phyloP scores from a whole-genome alignment of 2,329 filamentous ascomycete species.

The Cytospora paraplurivora region DNA sequence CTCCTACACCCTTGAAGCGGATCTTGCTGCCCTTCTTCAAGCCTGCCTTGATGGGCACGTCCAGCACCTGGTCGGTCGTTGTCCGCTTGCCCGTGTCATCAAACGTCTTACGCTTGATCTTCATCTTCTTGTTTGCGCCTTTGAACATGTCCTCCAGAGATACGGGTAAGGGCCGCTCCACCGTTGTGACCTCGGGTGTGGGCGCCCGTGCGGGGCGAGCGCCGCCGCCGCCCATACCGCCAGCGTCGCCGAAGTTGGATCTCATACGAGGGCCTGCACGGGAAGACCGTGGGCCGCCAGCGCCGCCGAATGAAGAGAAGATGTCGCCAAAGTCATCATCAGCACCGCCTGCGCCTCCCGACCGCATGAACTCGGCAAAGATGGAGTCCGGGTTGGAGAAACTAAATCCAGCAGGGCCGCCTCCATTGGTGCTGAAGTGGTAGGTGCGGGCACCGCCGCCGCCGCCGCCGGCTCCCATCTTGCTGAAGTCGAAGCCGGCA shows the following conservation, averaged over 20 bases:
- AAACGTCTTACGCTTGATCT: slow-evolving; percentile 95
- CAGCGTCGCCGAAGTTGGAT: slow-evolving; percentile 42
- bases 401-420: slow-evolving; percentile 67
- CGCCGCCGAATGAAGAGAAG: slow-evolving; percentile 53
- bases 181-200: slow-evolving; percentile 85
- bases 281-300: slow-evolving; percentile 40
- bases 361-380: slow-evolving; percentile 80
- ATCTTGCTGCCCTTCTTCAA: slow-evolving; percentile 98
- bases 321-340: slow-evolving; percentile 56
- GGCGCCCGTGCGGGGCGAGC: slow-evolving; percentile 45
- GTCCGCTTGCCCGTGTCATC: slow-evolving; percentile 83
- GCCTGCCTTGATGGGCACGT: slow-evolving; percentile 93
- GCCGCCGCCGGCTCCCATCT: slow-evolving; percentile 44
- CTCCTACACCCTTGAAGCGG: slow-evolving; percentile 96
- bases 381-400: slow-evolving; percentile 85
- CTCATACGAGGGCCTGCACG: slow-evolving; percentile 43
- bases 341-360: slow-evolving; percentile 47
- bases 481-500: slow-evolving; percentile 53
- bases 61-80: slow-evolving; percentile 84
- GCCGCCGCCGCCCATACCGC: slow-evolving; percentile 17
- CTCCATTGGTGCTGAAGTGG: slow-evolving; percentile 63
- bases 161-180: slow-evolving; percentile 80
- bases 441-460: slow-evolving; percentile 58
- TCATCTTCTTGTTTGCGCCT: slow-evolving; percentile 93
- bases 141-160: slow-evolving; percentile 86